Evolutionary conservation across 345 rosid genomes (phyloP).

Genomic region (Schrenkiella parvula): DNA sequence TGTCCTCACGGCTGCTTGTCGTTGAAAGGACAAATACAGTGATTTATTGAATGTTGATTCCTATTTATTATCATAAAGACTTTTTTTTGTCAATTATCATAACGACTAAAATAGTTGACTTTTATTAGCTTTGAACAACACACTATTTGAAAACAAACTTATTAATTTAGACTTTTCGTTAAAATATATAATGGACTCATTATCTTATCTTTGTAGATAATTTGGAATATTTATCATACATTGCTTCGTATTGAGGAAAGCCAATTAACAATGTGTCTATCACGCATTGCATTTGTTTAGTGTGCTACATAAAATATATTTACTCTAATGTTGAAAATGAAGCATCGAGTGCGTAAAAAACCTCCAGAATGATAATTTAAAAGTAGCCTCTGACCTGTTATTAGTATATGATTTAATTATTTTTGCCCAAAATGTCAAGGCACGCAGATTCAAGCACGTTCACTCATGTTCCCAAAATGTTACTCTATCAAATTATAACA

Average conservation of each 20-base stretch:
- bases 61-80: no score
- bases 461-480: slow-evolving; percentile 31
- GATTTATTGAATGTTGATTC: background rate
- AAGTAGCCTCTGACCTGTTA: slow-evolving; percentile 18
- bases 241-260: background rate
- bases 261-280: background rate
- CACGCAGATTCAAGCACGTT: slow-evolving; percentile 35
- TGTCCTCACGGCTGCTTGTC: slow-evolving; percentile 35
- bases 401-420: slow-evolving; percentile 8
- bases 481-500: slow-evolving; percentile 17
- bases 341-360: background rate
- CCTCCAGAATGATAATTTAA: slow-evolving; percentile 1
- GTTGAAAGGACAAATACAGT: slow-evolving; percentile 18
- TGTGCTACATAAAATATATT: background rate
- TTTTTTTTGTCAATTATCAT: no score
- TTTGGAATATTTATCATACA: background rate
- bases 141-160: background rate
- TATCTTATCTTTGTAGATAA: background rate
- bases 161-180: background rate
- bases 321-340: background rate
- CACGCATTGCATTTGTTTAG: background rate
- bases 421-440: slow-evolving; percentile 31
- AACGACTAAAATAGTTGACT: slow-evolving; percentile 27
- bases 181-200: background rate
- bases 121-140: background rate